phyloP scores from a whole-genome alignment of 2,329 filamentous ascomycete genomes.

The Dactylellina sp. region DNA sequence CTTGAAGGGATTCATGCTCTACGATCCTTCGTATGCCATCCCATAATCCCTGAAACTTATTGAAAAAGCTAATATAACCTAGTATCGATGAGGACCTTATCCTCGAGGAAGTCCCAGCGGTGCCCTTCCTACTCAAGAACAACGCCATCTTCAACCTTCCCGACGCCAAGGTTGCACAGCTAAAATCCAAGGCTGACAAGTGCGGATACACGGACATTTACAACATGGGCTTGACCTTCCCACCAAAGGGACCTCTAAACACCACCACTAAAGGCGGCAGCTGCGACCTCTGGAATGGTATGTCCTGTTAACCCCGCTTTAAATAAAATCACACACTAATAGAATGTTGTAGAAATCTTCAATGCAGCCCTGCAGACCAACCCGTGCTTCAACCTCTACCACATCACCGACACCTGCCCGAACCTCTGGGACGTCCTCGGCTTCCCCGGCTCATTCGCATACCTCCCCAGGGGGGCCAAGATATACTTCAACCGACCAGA shows the following conservation, averaged over 20 bases:
- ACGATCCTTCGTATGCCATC: constrained; percentile 71
- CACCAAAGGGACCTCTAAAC: constrained; percentile 73
- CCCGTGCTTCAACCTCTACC: constrained; percentile 83
- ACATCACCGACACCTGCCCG: constrained; percentile 73
- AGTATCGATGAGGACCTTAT: constrained; percentile 67
- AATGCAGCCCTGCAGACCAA: constrained; percentile 71
- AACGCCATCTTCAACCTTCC: constrained; percentile 73
- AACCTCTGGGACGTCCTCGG: constrained; percentile 61
- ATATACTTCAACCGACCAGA: constrained; percentile 79
- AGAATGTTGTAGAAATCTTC: constrained; percentile 66
- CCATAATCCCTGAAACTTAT: neutral
- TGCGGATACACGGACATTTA: constrained; percentile 75
- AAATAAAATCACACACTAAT: neutral
- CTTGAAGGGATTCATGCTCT: constrained; percentile 76
- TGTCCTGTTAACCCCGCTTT: neutral
- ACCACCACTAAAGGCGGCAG: constrained; percentile 59
- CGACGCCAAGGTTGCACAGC: constrained; percentile 68
- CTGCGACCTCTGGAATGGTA: constrained; percentile 39
- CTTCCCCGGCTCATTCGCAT: constrained; percentile 63
- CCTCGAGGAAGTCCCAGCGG: constrained; percentile 67
- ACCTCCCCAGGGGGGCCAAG: constrained; percentile 72
- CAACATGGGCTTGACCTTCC: constrained; percentile 74
- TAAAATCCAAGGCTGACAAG: constrained; percentile 68
- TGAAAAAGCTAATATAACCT: neutral
- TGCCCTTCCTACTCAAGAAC: constrained; percentile 73